Base-by-base conservation (phyloP, 78 protist species). In the Chrysochromulina parva region DNA sequence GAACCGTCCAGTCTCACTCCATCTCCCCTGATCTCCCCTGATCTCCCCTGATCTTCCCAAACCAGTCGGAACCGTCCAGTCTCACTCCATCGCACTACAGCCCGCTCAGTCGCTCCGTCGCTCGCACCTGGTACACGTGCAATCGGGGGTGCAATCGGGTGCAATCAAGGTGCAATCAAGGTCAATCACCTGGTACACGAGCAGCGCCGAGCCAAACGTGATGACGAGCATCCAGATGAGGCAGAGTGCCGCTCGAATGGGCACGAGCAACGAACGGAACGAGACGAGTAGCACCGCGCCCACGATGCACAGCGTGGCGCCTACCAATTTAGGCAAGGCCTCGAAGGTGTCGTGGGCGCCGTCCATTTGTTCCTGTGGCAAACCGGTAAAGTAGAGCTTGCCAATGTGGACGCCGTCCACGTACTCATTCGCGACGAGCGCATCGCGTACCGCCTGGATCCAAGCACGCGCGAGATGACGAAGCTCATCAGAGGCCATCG, bases 221-320 rank as follows among this genome's bases (percentile, higher is more conserved):
- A 55, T 62, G 48, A 38, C 17, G 26, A 92, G 62, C 54, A 92
- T 74, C 50, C 90, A 9, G 55, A 5, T 48, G 80, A 94, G 78
- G 78, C 90, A 67, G 69, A 90, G 28, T 16, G 92, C 67, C 6
- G 89, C 86, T 26, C 96, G 92, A 58, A 95, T 52, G 38, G 96
- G 96, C n/a, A 93, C 88, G 54, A 94, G 19, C 19, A 88, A 1
- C n/a, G 94, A 89, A 2, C 88, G 66, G 76, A 95, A 95, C 28
- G 85, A 91, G 57, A 81, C 6, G 85, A 69, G 87, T n/a, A 94
- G 14, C 24, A 94, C 26, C 22, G 80, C 76, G 50, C 89, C 1
- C 38, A 94, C 94, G 57, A 93, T 76, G 58, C 28, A 22, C 4
- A 52, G 47, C 80, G 93, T 71, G 38, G 58, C 78, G 86, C 54